phyloP scores from a whole-genome alignment of 1,139 yeast genomes.

The Scheffersomyces illinoinensis region DNA sequence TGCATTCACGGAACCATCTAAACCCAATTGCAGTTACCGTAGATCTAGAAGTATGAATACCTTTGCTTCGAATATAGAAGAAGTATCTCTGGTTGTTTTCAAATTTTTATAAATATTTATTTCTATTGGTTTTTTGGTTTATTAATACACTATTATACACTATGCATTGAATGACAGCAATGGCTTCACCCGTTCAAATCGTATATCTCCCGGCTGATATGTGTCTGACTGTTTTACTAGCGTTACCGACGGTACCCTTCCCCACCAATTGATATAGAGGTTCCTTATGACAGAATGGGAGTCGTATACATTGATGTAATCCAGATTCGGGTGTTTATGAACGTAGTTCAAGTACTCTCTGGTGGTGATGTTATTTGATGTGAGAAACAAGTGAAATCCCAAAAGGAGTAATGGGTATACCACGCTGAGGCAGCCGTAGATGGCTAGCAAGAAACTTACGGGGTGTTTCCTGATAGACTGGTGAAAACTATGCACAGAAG shows the following conservation, averaged over 20 bases:
- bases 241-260: conserved; percentile 50
- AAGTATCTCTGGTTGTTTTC: not conserved
- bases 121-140: too few species aligned
- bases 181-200: conserved; percentile 31
- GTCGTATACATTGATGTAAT: conserved; percentile 46
- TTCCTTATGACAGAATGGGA: conserved; percentile 38
- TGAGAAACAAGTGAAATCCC: conserved; percentile 53
- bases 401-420: conserved; percentile 59
- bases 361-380: conserved; percentile 65
- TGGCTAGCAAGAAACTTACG: conserved; percentile 47
- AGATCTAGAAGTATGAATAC: too few species aligned
- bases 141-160: not conserved
- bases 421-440: conserved; percentile 45
- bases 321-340: conserved; percentile 16
- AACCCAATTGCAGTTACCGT: too few species aligned
- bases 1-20: not conserved
- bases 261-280: conserved; percentile 47
- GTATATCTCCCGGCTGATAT: conserved; percentile 42
- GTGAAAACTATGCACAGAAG: conserved; percentile 12
- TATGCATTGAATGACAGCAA: conserved; percentile 2
- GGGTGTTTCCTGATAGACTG: conserved; percentile 34
- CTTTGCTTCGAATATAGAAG: too few species aligned
- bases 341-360: conserved; percentile 59
- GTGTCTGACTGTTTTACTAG: conserved; percentile 35
- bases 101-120: too few species aligned